Percentiles rank a stretch among this genome's conserved stretches.
These are phyloP conservation scores for Fistulinella prunicolor DNA, from an alignment of 768 basidiomycete genomes.

Conservation along the genomic window DNA sequence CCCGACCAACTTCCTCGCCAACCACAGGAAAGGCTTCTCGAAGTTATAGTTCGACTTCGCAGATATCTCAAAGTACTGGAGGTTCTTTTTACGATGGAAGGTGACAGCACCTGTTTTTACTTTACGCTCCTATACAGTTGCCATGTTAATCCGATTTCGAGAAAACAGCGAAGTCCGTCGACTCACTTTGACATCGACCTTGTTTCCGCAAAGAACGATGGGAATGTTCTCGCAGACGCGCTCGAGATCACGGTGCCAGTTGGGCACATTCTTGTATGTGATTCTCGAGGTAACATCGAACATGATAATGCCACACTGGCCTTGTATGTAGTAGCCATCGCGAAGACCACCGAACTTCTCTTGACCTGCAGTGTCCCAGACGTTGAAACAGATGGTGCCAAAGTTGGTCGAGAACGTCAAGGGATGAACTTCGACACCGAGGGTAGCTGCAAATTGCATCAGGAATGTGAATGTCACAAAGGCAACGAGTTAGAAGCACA, in stretches of 20 bases:
- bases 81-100: conserved; percentile 99
- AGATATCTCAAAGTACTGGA: conserved; percentile 99
- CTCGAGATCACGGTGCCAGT: conserved; percentile 99
- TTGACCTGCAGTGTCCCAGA: conserved; percentile 99
- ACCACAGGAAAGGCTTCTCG: conserved; percentile 99
- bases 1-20: conserved; percentile 97
- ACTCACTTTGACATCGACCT: conserved; percentile 97
- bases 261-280: conserved; percentile 99
- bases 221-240: conserved; percentile 99
- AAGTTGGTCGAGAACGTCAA: conserved; percentile 96
- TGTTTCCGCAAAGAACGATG: conserved; percentile 99
- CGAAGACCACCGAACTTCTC: conserved; percentile 99
- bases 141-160: conserved; percentile 3
- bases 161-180: not conserved
- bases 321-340: conserved; percentile 95
- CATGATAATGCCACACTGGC: conserved; percentile 99
- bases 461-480: conserved; percentile 14
- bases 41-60: conserved; percentile 99
- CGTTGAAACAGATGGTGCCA: conserved; percentile 98
- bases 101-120: conserved; percentile 98
- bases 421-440: conserved; percentile 99
- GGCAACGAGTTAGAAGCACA: conserved; percentile 38
- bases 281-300: conserved; percentile 99
- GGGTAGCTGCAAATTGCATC: conserved; percentile 66
- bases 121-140: conserved; percentile 84